Percentiles rank a stretch among this genome's conserved stretches.
These are phyloP conservation scores for Leishmania tropica DNA, from an alignment of 208 protist species.

Conservation along the genomic window DNA sequence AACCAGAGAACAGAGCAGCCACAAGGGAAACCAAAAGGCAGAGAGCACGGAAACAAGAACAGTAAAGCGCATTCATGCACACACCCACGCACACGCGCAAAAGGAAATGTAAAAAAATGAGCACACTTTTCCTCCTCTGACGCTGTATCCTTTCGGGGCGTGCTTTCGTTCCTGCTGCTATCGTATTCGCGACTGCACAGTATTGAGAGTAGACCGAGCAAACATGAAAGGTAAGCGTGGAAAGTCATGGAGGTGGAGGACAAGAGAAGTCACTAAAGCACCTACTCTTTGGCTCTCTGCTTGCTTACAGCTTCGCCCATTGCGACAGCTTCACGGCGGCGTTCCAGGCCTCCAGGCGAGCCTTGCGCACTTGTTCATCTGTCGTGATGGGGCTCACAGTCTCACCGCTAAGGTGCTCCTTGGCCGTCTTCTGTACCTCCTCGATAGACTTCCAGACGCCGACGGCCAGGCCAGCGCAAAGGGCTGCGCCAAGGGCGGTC, in stretches of 20 bases:
- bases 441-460: slow-evolving; percentile 72
- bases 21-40: neutral
- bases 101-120: neutral
- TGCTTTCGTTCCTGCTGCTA: neutral
- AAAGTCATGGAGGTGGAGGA: neutral
- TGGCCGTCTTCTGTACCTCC: slow-evolving; percentile 38
- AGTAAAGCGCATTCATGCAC: neutral
- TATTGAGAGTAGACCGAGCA: neutral
- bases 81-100: neutral
- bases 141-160: neutral
- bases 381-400: slow-evolving; percentile 33
- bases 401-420: slow-evolving; percentile 32
- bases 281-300: neutral
- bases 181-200: neutral
- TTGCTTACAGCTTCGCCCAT: slow-evolving; percentile 67
- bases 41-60: neutral
- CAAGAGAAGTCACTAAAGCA: neutral
- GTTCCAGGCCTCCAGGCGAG: slow-evolving; percentile 51
- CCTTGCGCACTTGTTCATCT: slow-evolving; percentile 32
- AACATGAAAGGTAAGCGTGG: neutral
- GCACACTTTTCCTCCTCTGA: neutral
- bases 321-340: slow-evolving; percentile 49
- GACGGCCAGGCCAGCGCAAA: slow-evolving; percentile 72
- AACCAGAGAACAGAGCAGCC: too few relatives aligned
- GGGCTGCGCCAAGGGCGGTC: slow-evolving; percentile 75